Evolutionary conservation across 768 basidiomycete genomes (phyloP).

Genomic region (Amyloporia xantha): DNA sequence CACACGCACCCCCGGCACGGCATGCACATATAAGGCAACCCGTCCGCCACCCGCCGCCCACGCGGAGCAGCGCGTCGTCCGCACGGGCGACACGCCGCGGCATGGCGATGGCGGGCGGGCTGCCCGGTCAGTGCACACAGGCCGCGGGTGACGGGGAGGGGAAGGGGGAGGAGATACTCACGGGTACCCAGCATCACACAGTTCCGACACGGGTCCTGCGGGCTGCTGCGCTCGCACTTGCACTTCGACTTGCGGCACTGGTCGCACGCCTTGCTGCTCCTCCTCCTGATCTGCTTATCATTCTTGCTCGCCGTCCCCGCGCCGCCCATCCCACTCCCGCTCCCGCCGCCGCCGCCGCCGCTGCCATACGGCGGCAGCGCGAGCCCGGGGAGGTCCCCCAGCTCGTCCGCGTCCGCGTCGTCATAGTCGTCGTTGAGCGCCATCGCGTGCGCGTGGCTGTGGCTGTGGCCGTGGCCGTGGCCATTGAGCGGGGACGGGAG

Average conservation of each 20-base stretch:
- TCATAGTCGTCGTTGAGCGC: slow-evolving; percentile 21
- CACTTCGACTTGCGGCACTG: slow-evolving; percentile 74
- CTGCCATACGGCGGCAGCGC: slow-evolving; percentile 13
- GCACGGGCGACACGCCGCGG: slow-evolving; percentile 11
- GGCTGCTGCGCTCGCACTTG: slow-evolving; percentile 68
- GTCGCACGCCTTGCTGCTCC: slow-evolving; percentile 86
- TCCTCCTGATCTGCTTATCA: slow-evolving; percentile 55
- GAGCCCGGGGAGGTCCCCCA: slow-evolving; percentile 37
- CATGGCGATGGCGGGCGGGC: slow-evolving; percentile 6
- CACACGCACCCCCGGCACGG: no score
- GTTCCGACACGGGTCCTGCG: slow-evolving; percentile 65
- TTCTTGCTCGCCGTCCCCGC: slow-evolving; percentile 14
- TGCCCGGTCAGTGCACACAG: slow-evolving; percentile 2
- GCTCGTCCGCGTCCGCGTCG: slow-evolving; percentile 64
- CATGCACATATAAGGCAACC: slow-evolving; percentile 3
- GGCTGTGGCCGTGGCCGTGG: no score
- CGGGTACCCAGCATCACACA: slow-evolving; percentile 69
- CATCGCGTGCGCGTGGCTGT: slow-evolving; percentile 15
- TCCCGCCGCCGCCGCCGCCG: slow-evolving; percentile 10
- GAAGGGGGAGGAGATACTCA: slow-evolving; percentile 29
- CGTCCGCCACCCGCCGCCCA: no score
- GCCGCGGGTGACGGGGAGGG: slow-evolving; percentile 4
- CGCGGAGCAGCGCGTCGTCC: not conserved
- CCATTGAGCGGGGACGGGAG: slow-evolving; percentile 8
- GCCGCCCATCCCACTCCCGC: slow-evolving; percentile 9